Evolutionary conservation across 2,329 filamentous ascomycete species (phyloP), one percentile per base, ranked within the genome.

Genomic region (Clarireedia paspali): DNA sequence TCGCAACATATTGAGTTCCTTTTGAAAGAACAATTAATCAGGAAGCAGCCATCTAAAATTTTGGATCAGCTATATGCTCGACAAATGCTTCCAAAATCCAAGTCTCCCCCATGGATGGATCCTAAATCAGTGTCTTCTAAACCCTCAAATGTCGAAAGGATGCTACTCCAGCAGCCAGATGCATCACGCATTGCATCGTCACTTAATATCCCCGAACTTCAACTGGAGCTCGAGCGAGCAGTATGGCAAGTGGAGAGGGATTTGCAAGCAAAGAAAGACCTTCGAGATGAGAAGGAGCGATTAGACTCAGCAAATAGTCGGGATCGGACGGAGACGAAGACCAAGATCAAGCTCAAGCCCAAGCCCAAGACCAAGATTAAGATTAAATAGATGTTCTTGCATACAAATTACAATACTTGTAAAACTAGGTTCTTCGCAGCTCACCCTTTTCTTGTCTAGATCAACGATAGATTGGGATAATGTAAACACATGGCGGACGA

Each of bases 1-100:
- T 91, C 90, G 20, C 88, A 84, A 66, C 89, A 97, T 69, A 75
- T 97, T 36, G 82, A 92, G 62, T 94, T 89, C 70, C 80, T 99
- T 12, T 72, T 92, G 42, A 74, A 87, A 56, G 85, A 91, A 62
- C 82, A 86, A 48, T 79, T 94, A 27, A 75, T 95, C 40, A 77
- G 76, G 2, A 75, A 83, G 0, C 76, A 77, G 14, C 84, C 90
- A 0, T 90, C 87, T 0, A 73, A 79, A 14, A 75, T 81, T 6
- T 78, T 99, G 47, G 88, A 96, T 68, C 74, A 83, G 50, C 76
- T 95, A 50, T 99, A 97, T 69, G 54, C 66, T 4, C 64, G 58
- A 24, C 63, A 61, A 14, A 62, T 63, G 20, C 49, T 51, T 44
- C 61, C 62, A 9, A 62, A 63, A 36, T 50, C 60, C 9, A 23